phyloP scores from a whole-genome alignment of 1,284 basidiomycete genomes.

The Afroboletus lepidellus region DNA sequence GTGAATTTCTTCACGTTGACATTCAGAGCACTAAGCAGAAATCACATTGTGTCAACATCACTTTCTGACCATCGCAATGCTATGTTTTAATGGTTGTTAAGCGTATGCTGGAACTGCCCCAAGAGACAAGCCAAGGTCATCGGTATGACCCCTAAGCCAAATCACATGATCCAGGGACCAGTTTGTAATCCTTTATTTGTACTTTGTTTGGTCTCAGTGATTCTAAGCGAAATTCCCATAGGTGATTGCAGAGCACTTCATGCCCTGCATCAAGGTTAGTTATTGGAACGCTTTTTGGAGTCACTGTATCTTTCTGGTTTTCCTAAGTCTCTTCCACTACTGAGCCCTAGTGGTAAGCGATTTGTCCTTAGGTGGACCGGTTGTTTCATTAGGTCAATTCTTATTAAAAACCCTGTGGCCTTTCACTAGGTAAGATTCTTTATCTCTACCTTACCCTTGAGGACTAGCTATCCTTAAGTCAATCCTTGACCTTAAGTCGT shows the following conservation, averaged over 20 bases:
- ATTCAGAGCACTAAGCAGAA: slow-evolving; percentile 67
- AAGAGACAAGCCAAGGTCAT: slow-evolving; percentile 46
- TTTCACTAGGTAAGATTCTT: too few relatives aligned
- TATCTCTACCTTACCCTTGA: too few relatives aligned
- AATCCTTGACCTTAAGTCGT: too few relatives aligned
- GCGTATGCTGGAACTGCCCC: slow-evolving; percentile 38
- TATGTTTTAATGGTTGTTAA: slow-evolving; percentile 4
- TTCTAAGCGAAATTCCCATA: background rate
- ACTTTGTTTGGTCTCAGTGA: background rate
- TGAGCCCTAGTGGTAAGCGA: too few relatives aligned
- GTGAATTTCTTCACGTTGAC: slow-evolving; percentile 67
- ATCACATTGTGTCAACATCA: slow-evolving; percentile 59
- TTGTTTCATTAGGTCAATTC: too few relatives aligned
- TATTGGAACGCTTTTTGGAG: background rate
- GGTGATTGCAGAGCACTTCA: background rate
- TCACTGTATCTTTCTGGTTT: too few relatives aligned
- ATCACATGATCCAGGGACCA: background rate
- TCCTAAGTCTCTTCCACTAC: too few relatives aligned
- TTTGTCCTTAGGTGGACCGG: too few relatives aligned
- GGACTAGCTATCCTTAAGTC: too few relatives aligned
- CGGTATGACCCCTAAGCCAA: slow-evolving; percentile 22
- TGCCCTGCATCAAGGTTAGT: background rate
- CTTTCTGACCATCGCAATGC: slow-evolving; percentile 1
- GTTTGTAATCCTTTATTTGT: background rate
- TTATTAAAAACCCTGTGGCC: too few relatives aligned